Evolutionary conservation across 805 yeast species (phyloP).

Genomic region (Schwanniomyces yamadae): DNA sequence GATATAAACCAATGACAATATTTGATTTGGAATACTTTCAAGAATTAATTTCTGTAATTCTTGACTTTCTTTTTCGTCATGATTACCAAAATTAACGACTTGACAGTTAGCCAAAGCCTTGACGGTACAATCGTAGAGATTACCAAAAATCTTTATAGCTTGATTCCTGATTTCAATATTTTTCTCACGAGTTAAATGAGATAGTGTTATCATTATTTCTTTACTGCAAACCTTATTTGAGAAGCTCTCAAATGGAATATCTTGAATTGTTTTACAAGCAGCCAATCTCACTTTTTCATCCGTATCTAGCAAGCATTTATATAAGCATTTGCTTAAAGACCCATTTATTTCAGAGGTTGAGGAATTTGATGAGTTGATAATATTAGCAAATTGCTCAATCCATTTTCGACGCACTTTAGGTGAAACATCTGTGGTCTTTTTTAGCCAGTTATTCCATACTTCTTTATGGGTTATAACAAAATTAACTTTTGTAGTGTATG

Average conservation of each 20-base stretch:
- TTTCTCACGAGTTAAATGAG: constrained; percentile 71
- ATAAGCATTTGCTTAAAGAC: constrained; percentile 47
- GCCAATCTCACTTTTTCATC: constrained; percentile 70
- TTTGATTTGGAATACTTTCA: constrained; percentile 59
- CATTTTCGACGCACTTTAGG: constrained; percentile 65
- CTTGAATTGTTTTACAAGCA: constrained; percentile 53
- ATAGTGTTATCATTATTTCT: constrained; percentile 51
- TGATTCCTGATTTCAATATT: constrained; percentile 60
- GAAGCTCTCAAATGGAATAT: constrained; percentile 47
- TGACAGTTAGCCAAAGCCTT: constrained; percentile 10
- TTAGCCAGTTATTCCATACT: constrained; percentile 70
- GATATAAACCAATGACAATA: constrained; percentile 68
- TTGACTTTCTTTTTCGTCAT: constrained; percentile 20
- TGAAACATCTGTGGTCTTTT: constrained; percentile 68
- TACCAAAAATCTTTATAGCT: constrained; percentile 54
- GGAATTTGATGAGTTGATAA: constrained; percentile 46
- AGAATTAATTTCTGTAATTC: constrained; percentile 31
- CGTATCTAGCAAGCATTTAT: constrained; percentile 69
- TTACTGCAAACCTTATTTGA: constrained; percentile 47
- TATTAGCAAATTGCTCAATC: constrained; percentile 56
- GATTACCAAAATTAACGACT: constrained; percentile 31
- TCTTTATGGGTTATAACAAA: constrained; percentile 58
- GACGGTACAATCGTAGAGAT: constrained; percentile 51
- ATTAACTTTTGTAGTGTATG: constrained; percentile 49
- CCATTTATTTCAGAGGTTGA: constrained; percentile 47